phyloP scores from a whole-genome alignment of 352 stramenopile genomes.

The Globisporangium acanthophoron region DNA sequence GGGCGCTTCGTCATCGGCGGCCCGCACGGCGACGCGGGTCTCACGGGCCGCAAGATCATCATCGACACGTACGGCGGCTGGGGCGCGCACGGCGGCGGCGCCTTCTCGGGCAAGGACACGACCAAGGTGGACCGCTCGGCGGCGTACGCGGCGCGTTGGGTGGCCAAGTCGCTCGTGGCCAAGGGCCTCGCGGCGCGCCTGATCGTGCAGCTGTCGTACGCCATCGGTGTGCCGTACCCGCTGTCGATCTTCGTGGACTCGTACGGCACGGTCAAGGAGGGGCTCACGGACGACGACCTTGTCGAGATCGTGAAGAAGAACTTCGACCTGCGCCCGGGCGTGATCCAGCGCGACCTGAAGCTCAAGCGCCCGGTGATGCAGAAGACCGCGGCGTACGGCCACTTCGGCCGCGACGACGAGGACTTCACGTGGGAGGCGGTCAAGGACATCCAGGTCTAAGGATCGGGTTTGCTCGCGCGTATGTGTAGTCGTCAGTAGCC shows the following conservation, averaged over 20 bases:
- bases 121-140: conserved; percentile 99
- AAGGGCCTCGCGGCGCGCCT: conserved; percentile 92
- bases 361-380: conserved; percentile 97
- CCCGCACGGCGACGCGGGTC: conserved; percentile 97
- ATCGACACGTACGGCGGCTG: conserved; percentile 99
- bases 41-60: conserved; percentile 99
- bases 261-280: conserved; percentile 96
- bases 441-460: conserved; percentile 89
- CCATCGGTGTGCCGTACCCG: conserved; percentile 97
- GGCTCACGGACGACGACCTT: conserved; percentile 94
- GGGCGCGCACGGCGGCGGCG: conserved; percentile 97
- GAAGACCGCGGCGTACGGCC: conserved; percentile 98
- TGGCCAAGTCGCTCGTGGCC: conserved; percentile 97
- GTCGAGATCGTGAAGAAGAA: conserved; percentile 99
- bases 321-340: conserved; percentile 97
- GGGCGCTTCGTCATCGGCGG: conserved; percentile 99
- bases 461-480: conserved; percentile 10
- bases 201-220: conserved; percentile 98
- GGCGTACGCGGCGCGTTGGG: conserved; percentile 97
- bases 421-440: conserved; percentile 99
- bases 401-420: conserved; percentile 97
- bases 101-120: conserved; percentile 99
- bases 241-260: conserved; percentile 97
- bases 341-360: conserved; percentile 98
- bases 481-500: conserved; percentile 24